Evolutionary conservation across 164 flowering plant species (phyloP).

Genomic region (Umbellularia californica): DNA sequence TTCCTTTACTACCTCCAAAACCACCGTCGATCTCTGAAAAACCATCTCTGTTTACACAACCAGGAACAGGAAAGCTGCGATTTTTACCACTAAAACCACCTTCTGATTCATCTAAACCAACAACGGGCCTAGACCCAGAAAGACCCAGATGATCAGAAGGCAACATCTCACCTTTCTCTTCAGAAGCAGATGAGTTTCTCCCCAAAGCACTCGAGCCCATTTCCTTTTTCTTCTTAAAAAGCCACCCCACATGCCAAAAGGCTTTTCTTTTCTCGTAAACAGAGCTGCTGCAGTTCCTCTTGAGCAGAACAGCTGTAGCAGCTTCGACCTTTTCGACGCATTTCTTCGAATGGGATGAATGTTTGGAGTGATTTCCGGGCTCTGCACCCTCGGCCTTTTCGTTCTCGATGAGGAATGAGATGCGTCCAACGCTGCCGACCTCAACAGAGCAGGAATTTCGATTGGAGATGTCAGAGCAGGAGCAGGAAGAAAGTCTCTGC

Average conservation of each 20-base stretch:
- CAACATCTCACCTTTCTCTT: conserved; percentile 41
- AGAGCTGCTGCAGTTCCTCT: conserved; percentile 57
- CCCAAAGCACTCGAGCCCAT: neutral
- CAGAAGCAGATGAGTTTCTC: conserved; percentile 12
- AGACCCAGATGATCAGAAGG: conserved; percentile 32
- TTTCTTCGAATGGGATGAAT: conserved; percentile 10
- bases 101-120: conserved; percentile 38
- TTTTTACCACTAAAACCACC: conserved; percentile 25
- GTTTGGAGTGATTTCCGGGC: conserved; percentile 7
- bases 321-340: conserved; percentile 28
- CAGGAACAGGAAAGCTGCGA: neutral
- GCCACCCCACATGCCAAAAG: conserved; percentile 16
- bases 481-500: conserved; percentile 75
- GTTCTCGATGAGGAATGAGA: conserved; percentile 73
- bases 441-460: conserved; percentile 48
- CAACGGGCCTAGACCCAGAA: conserved; percentile 48
- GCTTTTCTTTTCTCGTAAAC: conserved; percentile 48
- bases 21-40: neutral
- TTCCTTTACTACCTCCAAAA: conserved; percentile 22
- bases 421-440: conserved; percentile 65
- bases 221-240: conserved; percentile 4
- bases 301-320: conserved; percentile 35
- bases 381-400: conserved; percentile 21
- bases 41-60: neutral
- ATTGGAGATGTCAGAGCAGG: conserved; percentile 59